Conservation (phyloP, 2,329 filamentous ascomycete species). For the Hypomyces rosellus region DNA sequence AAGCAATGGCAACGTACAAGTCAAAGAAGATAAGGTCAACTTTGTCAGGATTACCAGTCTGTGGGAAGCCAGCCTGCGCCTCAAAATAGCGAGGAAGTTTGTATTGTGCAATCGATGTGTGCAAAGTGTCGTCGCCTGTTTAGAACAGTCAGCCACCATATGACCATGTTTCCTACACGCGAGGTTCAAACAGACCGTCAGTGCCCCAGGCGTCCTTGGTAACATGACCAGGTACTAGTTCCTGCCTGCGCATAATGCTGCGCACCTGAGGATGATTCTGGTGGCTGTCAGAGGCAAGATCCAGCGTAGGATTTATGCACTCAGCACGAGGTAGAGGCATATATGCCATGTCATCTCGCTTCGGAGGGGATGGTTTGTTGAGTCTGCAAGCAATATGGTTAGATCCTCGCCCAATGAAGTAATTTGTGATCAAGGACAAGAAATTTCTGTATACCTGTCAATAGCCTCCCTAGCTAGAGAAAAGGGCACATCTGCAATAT, state of each 20-base stretch:
- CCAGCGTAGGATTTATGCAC: constrained; percentile 41
- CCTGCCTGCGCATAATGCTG: constrained; percentile 43
- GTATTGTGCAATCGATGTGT: constrained; percentile 41
- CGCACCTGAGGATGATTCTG: constrained; percentile 18
- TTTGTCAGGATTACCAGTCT: constrained; percentile 33
- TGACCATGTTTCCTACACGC: neutral
- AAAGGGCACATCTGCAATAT: constrained; percentile 47
- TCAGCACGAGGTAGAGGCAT: constrained; percentile 34
- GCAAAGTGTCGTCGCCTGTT: constrained; percentile 47
- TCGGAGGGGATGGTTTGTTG: constrained; percentile 34
- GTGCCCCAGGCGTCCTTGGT: constrained; percentile 52
- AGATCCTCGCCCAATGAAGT: too few relatives aligned
- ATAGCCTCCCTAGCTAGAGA: constrained; percentile 31
- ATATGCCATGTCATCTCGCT: constrained; percentile 26
- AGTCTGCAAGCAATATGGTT: constrained; percentile 19
- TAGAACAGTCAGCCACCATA: neutral
- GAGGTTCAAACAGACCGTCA: constrained; percentile 25
- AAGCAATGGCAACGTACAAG: constrained; percentile 32
- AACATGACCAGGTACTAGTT: constrained; percentile 43
- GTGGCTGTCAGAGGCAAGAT: constrained; percentile 16
- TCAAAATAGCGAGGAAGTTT: constrained; percentile 44
- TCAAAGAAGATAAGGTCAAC: constrained; percentile 51
- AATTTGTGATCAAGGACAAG: too few relatives aligned
- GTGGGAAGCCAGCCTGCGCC: constrained; percentile 41
- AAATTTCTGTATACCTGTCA: constrained; percentile 15